Conservation (phyloP, 331 rosid species). For the Prunus yedoensis region DNA sequence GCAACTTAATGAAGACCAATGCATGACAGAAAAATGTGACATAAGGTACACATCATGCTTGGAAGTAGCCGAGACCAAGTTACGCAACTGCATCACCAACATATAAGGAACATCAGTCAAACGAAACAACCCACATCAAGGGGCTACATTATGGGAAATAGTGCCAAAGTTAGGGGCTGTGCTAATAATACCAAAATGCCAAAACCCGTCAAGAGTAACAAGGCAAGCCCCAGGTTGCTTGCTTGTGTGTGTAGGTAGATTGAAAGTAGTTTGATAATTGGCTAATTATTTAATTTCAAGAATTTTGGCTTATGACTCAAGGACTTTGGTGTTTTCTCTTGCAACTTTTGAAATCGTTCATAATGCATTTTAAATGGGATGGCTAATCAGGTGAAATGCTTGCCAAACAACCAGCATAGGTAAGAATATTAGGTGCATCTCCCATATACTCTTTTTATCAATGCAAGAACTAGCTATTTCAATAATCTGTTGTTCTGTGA, state of each 20-base stretch:
- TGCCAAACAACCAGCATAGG: neutral
- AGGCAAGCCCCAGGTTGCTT: neutral
- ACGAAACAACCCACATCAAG: neutral
- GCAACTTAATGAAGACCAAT: slow-evolving; percentile 74
- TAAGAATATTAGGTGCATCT: neutral
- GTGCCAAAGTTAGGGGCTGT: neutral
- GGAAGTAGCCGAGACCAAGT: slow-evolving; percentile 88
- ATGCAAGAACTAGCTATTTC: neutral
- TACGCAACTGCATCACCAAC: slow-evolving; percentile 66
- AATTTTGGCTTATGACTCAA: neutral
- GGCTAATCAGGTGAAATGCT: neutral
- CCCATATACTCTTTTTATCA: neutral
- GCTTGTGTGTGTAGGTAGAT: neutral
- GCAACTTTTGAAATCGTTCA: neutral
- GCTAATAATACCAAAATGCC: neutral
- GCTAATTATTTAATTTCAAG: neutral
- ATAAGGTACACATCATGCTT: slow-evolving; percentile 87
- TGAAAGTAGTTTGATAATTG: neutral
- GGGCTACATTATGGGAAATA: neutral
- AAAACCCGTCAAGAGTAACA: neutral
- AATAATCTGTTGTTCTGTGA: neutral
- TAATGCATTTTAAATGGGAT: neutral
- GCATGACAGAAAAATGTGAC: slow-evolving; percentile 65
- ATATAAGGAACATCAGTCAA: slow-evolving; percentile 12
- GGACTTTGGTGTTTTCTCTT: neutral